Percentiles rank a stretch among this genome's conserved stretches.
phyloP scores from a whole-genome alignment of 805 yeast genomes.

The Hanseniaspora clermontiae region DNA sequence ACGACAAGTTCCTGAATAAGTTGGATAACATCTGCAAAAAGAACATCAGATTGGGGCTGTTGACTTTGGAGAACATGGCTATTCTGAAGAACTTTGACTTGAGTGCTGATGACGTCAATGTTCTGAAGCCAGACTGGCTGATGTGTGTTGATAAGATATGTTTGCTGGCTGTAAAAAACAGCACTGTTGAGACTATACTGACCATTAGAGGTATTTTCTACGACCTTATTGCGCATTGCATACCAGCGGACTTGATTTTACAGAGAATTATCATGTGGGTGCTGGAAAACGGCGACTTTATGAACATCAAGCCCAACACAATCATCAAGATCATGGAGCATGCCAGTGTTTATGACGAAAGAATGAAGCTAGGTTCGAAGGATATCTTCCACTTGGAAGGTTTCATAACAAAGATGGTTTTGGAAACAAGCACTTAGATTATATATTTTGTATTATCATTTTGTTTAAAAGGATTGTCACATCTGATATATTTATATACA shows the following conservation, averaged over 20 bases:
- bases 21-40: conserved; percentile 39
- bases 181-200: conserved; percentile 45
- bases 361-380: conserved; percentile 74
- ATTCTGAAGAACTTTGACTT: conserved; percentile 27
- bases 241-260: conserved; percentile 68
- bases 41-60: conserved; percentile 64
- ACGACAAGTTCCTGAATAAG: conserved; percentile 25
- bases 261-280: conserved; percentile 29
- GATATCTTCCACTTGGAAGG: conserved; percentile 93
- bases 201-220: conserved; percentile 58
- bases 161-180: conserved; percentile 41
- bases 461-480: no score
- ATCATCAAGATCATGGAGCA: conserved; percentile 38
- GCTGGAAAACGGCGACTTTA: conserved; percentile 24
- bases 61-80: conserved; percentile 70
- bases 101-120: conserved; percentile 36
- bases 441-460: no score
- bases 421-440: conserved; percentile 39
- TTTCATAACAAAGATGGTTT: conserved; percentile 79
- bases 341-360: conserved; percentile 66
- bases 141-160: conserved; percentile 60
- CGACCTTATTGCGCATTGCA: conserved; percentile 83
- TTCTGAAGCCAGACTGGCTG: conserved; percentile 81
- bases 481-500: no score
- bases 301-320: conserved; percentile 16